Conservation (phyloP, 148 eudicot genomes). For the Oxyria digyna region DNA sequence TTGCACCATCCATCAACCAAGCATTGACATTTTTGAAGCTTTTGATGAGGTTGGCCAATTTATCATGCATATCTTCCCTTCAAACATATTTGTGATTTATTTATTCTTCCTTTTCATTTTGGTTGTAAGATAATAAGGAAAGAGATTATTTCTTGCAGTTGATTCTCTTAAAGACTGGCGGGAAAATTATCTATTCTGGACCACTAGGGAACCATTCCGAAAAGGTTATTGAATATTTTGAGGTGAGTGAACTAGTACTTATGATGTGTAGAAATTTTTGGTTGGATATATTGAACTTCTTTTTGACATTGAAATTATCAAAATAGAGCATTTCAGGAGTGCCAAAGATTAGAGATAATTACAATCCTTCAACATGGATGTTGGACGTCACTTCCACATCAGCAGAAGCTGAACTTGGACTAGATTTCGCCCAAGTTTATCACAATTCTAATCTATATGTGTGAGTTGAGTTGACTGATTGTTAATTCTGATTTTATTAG, state of each 20-base stretch:
- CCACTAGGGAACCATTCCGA: conserved; percentile 56
- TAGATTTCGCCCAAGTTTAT: conserved; percentile 56
- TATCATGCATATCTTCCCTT: background rate
- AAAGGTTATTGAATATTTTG: conserved; percentile 54
- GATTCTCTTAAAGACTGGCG: conserved; percentile 56
- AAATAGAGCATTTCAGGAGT: conserved; percentile 56
- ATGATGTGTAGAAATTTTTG: background rate
- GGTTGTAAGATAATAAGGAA: background rate
- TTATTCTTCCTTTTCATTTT: background rate
- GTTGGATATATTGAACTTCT: background rate
- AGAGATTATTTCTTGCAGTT: conserved; percentile 29
- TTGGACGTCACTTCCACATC: conserved; percentile 71
- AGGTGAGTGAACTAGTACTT: conserved; percentile 27
- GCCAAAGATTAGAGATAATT: conserved; percentile 47
- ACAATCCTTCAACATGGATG: conserved; percentile 93
- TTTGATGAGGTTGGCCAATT: conserved; percentile 56
- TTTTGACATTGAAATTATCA: background rate
- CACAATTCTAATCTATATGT: conserved; percentile 26
- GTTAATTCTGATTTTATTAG: background rate
- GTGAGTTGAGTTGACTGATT: conserved; percentile 30
- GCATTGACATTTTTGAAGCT: conserved; percentile 82
- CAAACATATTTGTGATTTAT: background rate
- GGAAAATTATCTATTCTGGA: conserved; percentile 65
- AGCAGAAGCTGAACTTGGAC: conserved; percentile 47
- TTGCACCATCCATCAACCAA: conserved; percentile 90